phyloP scores from a whole-genome alignment of 441 rosid genomes.

The Mallotus repandus region DNA sequence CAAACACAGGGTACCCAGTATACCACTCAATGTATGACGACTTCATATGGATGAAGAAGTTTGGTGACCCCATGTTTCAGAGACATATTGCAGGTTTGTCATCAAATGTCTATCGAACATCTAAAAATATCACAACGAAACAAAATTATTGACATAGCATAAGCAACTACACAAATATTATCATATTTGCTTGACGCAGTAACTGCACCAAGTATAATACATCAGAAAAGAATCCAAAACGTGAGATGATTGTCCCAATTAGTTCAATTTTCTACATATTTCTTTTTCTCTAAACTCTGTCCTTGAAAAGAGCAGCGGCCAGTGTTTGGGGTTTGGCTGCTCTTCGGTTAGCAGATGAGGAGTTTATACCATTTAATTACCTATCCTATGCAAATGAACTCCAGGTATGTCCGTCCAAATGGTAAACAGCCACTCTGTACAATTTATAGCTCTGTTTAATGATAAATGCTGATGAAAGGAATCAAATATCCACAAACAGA shows the following conservation, averaged over 20 bases:
- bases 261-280: not conserved
- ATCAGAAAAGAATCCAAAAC: not conserved
- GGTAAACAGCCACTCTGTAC: conserved; percentile 1
- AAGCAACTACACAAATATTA: not conserved
- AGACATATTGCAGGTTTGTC: conserved; percentile 71
- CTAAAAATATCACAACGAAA: not conserved
- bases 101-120: conserved; percentile 2
- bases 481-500: conserved; percentile 37
- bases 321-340: conserved; percentile 77
- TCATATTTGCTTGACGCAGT: not conserved
- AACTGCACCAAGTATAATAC: not conserved
- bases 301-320: conserved; percentile 38
- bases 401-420: conserved; percentile 41
- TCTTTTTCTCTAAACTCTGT: not conserved
- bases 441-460: not conserved
- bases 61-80: conserved; percentile 74
- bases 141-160: not conserved
- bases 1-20: conserved; percentile 63
- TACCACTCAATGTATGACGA: conserved; percentile 92
- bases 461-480: conserved; percentile 14
- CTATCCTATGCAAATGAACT: conserved; percentile 65
- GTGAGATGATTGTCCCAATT: too few relatives aligned
- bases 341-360: conserved; percentile 77
- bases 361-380: conserved; percentile 73
- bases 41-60: conserved; percentile 77